phyloP scores from a whole-genome alignment of 1,139 yeast genomes.

The Suhomyces atakaporum region DNA sequence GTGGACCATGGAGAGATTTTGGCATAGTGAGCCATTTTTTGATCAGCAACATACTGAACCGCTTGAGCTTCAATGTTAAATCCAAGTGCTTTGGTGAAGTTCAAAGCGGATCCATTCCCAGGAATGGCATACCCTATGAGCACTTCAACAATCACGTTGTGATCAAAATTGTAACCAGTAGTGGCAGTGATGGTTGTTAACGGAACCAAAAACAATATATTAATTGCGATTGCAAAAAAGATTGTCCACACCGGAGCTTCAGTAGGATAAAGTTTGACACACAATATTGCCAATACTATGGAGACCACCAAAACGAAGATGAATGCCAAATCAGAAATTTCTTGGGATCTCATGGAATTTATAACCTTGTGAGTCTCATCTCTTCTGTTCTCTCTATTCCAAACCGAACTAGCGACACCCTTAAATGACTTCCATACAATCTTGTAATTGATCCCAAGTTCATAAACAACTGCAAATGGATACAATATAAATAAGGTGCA shows the following conservation, averaged over 20 bases:
- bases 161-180: slow-evolving; percentile 22
- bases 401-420: slow-evolving; percentile 8
- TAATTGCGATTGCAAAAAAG: slow-evolving; percentile 24
- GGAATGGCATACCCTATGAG: slow-evolving; percentile 25
- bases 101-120: slow-evolving; percentile 25
- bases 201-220: slow-evolving; percentile 24
- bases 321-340: slow-evolving; percentile 23
- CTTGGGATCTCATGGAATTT: slow-evolving; percentile 20
- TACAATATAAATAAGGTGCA: slow-evolving; percentile 21
- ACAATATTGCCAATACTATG: slow-evolving; percentile 18
- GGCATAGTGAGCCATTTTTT: slow-evolving; percentile 38
- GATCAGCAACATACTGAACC: slow-evolving; percentile 38
- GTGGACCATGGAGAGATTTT: slow-evolving; percentile 38
- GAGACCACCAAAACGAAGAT: slow-evolving; percentile 16
- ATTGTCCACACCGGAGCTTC: slow-evolving; percentile 26
- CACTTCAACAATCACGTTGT: slow-evolving; percentile 24
- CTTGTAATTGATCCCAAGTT: slow-evolving; percentile 11
- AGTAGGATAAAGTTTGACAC: slow-evolving; percentile 22
- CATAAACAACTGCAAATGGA: slow-evolving; percentile 19
- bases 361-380: slow-evolving; percentile 14
- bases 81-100: slow-evolving; percentile 24
- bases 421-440: slow-evolving; percentile 13
- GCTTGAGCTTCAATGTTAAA: slow-evolving; percentile 36
- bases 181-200: slow-evolving; percentile 19
- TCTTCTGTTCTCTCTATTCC: too few relatives aligned